Evolutionary conservation across 176 grass and related monocot genomes (phyloP).

Genomic region (Musa acuminata): DNA sequence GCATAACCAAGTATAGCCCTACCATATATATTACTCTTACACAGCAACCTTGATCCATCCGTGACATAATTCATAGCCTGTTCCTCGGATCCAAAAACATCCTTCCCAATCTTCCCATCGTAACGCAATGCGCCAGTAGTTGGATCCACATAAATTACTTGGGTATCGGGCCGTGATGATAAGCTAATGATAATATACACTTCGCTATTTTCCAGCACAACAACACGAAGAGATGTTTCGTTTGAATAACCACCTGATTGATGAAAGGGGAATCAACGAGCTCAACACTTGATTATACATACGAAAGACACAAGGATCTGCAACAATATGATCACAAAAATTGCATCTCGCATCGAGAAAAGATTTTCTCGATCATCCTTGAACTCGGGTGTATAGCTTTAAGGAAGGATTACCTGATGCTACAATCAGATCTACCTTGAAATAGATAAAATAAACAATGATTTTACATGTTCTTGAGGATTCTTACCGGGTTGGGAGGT

Average conservation of each 20-base stretch:
- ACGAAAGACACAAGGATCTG: neutral
- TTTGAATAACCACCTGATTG: conserved; percentile 29
- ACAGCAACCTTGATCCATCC: conserved; percentile 55
- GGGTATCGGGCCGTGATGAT: conserved; percentile 46
- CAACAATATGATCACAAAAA: neutral
- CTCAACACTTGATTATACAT: neutral
- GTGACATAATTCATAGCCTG: conserved; percentile 75
- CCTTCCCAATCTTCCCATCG: conserved; percentile 47
- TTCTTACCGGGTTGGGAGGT: neutral
- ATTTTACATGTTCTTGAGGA: no score
- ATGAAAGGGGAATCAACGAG: neutral
- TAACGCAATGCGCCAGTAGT: conserved; percentile 66
- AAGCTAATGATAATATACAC: conserved; percentile 76
- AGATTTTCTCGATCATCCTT: no score
- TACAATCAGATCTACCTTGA: neutral
- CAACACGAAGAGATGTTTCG: conserved; percentile 49
- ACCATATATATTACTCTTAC: conserved; percentile 51
- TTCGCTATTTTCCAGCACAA: conserved; percentile 55
- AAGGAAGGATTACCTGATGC: neutral
- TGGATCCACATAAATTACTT: conserved; percentile 76
- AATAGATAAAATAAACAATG: neutral
- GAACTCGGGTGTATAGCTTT: neutral
- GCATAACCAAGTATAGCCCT: conserved; percentile 75
- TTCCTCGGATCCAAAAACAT: conserved; percentile 60
- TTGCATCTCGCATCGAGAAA: neutral